Evolutionary conservation across 2,329 filamentous ascomycete species (phyloP).

Genomic region (Aureobasidium melanogenum): DNA sequence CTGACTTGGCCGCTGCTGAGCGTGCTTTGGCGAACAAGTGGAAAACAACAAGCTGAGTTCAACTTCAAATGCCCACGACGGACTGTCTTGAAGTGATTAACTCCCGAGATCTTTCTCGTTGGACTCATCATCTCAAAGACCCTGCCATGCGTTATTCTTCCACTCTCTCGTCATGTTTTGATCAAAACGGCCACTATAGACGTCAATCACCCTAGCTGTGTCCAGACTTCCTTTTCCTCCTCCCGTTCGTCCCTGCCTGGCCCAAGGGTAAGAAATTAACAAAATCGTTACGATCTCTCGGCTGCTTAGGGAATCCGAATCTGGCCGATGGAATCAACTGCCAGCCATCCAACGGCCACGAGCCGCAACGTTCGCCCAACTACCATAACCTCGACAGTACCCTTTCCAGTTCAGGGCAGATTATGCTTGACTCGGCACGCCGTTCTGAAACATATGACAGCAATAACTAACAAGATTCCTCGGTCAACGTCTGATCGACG

Average conservation of each 20-base stretch:
- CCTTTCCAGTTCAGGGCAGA: not conserved
- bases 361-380: not conserved
- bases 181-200: slow-evolving; percentile 9
- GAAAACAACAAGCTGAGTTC: slow-evolving; percentile 3
- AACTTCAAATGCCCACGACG: not conserved
- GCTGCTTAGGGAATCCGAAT: not conserved
- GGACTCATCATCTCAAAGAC: not conserved
- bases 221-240: slow-evolving; percentile 2
- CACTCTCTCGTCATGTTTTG: slow-evolving; percentile 1
- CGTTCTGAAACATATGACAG: slow-evolving; percentile 10
- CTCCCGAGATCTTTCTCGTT: not conserved
- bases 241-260: not conserved
- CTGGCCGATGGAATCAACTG: not conserved
- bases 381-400: not conserved
- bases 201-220: not conserved
- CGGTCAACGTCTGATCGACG: not conserved
- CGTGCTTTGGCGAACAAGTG: not conserved
- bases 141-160: not conserved
- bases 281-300: not conserved
- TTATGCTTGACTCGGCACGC: not conserved
- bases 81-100: not conserved
- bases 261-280: not conserved
- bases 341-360: not conserved
- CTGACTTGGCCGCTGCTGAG: not conserved
- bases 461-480: not conserved